These are phyloP conservation scores for Russula griseocarnosa DNA, from an alignment of 768 basidiomycete species.

Conservation along the genomic window DNA sequence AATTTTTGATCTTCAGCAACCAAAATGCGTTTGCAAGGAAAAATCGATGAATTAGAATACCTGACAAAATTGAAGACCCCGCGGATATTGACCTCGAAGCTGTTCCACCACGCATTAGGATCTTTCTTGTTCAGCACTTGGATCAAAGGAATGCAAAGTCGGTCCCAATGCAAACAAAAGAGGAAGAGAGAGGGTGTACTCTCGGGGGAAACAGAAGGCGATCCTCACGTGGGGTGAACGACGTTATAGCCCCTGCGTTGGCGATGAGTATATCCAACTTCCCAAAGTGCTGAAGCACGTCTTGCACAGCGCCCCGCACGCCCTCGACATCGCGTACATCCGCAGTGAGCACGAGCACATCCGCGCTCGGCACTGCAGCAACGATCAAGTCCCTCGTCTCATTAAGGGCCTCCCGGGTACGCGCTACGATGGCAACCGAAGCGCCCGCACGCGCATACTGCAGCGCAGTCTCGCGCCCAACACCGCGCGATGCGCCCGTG, in stretches of 20 bases:
- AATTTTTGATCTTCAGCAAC: not conserved
- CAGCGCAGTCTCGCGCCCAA: slow-evolving; percentile 16
- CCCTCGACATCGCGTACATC: slow-evolving; percentile 10
- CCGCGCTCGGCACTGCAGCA: not conserved
- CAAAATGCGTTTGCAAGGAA: not conserved
- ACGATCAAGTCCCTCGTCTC: slow-evolving; percentile 1
- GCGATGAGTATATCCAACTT: slow-evolving; percentile 13
- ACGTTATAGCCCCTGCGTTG: slow-evolving; percentile 8
- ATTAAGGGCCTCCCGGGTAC: not conserved
- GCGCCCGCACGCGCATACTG: slow-evolving; percentile 16
- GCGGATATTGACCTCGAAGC: slow-evolving; percentile 17
- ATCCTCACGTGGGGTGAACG: not conserved
- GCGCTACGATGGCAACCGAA: slow-evolving; percentile 3
- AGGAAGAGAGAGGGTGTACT: no score
- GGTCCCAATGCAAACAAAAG: not conserved
- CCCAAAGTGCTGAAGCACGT: slow-evolving; percentile 8
- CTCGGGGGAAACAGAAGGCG: no score
- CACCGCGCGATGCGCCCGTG: slow-evolving; percentile 19
- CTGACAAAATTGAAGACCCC: slow-evolving; percentile 16
- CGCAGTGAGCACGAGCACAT: slow-evolving; percentile 5
- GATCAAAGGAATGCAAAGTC: not conserved
- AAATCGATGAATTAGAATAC: not conserved
- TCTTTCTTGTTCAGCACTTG: slow-evolving; percentile 11
- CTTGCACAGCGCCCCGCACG: not conserved
- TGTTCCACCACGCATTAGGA: slow-evolving; percentile 18